Evolutionary conservation across 2,329 filamentous ascomycete genomes (phyloP).

Genomic region (Aspergillus fumigatus): DNA sequence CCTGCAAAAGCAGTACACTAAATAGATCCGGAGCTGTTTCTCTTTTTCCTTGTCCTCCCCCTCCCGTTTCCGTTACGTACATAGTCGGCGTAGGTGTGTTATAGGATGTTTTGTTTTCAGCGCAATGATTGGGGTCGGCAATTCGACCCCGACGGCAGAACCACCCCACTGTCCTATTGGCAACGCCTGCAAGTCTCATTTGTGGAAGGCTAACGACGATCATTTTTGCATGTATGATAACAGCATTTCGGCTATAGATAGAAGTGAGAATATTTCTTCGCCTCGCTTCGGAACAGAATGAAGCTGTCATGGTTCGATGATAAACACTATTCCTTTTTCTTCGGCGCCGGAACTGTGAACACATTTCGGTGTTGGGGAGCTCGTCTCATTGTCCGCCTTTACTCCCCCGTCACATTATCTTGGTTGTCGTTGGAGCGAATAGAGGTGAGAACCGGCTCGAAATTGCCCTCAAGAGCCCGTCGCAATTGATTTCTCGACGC

Average conservation of each 20-base stretch:
- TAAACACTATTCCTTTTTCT: neutral
- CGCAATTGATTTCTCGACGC: no score
- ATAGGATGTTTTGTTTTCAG: neutral
- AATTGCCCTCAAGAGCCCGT: neutral
- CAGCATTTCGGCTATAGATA: neutral
- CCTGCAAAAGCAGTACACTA: constrained; percentile 65
- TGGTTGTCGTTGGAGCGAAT: neutral
- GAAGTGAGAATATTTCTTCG: neutral
- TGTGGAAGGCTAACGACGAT: neutral
- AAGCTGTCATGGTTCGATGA: neutral
- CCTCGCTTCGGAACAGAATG: neutral
- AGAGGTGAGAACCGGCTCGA: neutral
- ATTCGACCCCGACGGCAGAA: neutral
- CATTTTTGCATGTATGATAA: neutral
- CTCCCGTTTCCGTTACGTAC: constrained; percentile 6
- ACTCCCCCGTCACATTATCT: neutral
- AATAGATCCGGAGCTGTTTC: constrained; percentile 29
- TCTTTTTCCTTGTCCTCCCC: constrained; percentile 1
- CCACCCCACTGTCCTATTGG: neutral
- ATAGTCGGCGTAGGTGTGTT: neutral
- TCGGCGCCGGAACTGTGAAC: neutral
- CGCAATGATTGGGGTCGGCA: neutral
- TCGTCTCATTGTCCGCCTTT: neutral
- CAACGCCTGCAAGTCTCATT: neutral
- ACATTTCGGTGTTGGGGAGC: neutral